Evolutionary conservation across 371 early-diverging fungal species (phyloP).

Genomic region (Rhizomucor pusillus): DNA sequence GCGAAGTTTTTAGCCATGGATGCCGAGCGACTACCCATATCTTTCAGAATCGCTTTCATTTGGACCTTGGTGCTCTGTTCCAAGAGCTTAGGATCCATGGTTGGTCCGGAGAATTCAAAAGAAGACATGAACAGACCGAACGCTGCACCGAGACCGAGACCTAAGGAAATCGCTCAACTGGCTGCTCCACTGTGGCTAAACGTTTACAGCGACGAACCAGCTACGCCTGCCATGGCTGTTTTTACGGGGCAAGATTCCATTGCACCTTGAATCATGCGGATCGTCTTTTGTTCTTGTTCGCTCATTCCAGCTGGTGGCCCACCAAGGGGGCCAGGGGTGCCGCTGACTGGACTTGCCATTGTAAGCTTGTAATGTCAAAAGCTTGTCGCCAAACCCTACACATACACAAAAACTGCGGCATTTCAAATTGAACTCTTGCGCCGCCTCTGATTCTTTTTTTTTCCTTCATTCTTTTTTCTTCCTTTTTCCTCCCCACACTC

Average conservation of each 20-base stretch:
- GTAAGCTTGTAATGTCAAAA: too few relatives aligned
- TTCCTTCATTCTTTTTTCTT: not conserved
- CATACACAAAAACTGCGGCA: too few relatives aligned
- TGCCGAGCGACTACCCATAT: slow-evolving; percentile 81
- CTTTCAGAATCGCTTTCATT: slow-evolving; percentile 76
- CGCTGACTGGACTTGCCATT: too few relatives aligned
- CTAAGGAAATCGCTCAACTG: slow-evolving; percentile 24
- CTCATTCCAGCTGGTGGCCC: slow-evolving; percentile 21
- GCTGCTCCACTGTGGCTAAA: not conserved
- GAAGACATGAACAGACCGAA: slow-evolving; percentile 94
- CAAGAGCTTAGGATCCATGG: slow-evolving; percentile 50
- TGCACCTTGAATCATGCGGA: slow-evolving; percentile 42
- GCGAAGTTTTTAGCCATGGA: slow-evolving; percentile 95
- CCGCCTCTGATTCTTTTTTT: not conserved
- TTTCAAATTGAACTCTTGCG: too few relatives aligned
- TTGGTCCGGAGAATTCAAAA: slow-evolving; percentile 73
- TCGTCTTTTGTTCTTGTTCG: slow-evolving; percentile 36
- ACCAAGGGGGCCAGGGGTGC: not conserved
- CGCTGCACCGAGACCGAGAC: slow-evolving; percentile 88
- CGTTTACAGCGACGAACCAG: slow-evolving; percentile 45
- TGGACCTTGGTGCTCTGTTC: slow-evolving; percentile 77
- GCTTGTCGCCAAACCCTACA: too few relatives aligned
- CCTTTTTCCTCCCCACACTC: not conserved
- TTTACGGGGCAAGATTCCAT: slow-evolving; percentile 80
- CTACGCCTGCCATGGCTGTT: slow-evolving; percentile 69